A percentile compares a stretch with the other conserved stretches of the same genome.
Evolutionary conservation across 2,329 filamentous ascomycete species (phyloP).

Genomic region (Alternaria dauci): DNA sequence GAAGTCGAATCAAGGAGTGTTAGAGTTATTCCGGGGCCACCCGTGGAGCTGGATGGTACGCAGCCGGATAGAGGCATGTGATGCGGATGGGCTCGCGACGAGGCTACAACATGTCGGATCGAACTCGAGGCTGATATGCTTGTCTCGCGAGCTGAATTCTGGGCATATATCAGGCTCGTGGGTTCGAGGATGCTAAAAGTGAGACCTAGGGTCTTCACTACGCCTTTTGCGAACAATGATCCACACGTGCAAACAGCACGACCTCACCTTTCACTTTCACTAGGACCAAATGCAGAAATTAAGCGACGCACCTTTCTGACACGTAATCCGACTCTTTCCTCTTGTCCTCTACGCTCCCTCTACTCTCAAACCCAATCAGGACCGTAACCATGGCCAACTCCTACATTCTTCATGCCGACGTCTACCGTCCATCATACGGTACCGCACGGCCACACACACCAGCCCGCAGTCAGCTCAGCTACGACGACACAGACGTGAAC

Average conservation of each 20-base stretch:
- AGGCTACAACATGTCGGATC: neutral
- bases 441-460: neutral
- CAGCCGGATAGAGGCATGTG: neutral
- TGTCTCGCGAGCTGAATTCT: neutral
- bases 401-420: neutral
- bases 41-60: neutral
- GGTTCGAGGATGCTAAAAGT: neutral
- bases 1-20: neutral
- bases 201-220: neutral
- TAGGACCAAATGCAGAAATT: neutral
- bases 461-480: neutral
- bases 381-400: neutral
- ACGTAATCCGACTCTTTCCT: neutral
- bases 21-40: neutral
- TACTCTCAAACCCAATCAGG: neutral
- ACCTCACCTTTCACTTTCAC: conserved; percentile 2
- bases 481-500: neutral
- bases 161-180: neutral
- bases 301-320: neutral
- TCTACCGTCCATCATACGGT: neutral
- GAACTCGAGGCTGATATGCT: neutral
- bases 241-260: neutral
- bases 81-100: neutral
- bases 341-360: neutral
- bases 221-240: neutral